phyloP scores from a whole-genome alignment of 139 green algal genomes.

The Deuterostichococcus epilithicus region DNA sequence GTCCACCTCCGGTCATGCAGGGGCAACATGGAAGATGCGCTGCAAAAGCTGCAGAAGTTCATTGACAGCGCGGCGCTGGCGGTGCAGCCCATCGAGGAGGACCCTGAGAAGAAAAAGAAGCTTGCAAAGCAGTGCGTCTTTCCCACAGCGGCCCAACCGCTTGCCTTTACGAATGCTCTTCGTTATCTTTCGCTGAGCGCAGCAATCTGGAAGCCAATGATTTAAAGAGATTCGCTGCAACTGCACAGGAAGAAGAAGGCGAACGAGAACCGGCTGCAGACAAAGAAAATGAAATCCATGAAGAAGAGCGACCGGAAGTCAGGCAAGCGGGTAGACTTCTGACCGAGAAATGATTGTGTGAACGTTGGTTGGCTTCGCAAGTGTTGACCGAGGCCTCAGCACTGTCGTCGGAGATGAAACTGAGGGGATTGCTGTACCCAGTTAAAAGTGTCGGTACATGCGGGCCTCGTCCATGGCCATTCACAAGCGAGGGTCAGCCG shows the following conservation, averaged over 20 bases:
- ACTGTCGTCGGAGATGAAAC: too few species aligned
- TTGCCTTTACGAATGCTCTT: neutral
- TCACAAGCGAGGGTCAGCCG: too few species aligned
- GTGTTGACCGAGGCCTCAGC: too few species aligned
- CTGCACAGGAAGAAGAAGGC: slow-evolving; percentile 61
- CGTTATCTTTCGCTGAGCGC: neutral
- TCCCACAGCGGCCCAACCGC: neutral
- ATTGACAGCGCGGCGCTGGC: slow-evolving; percentile 73
- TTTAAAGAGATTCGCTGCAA: neutral
- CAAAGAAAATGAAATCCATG: slow-evolving; percentile 69
- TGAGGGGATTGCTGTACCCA: too few species aligned
- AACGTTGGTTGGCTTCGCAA: too few species aligned
- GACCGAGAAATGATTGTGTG: too few species aligned
- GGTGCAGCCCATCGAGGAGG: slow-evolving; percentile 63
- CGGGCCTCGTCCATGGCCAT: too few species aligned
- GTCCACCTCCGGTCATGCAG: slow-evolving; percentile 41
- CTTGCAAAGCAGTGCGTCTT: slow-evolving; percentile 61
- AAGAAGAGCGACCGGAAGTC: slow-evolving; percentile 74
- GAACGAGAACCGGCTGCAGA: slow-evolving; percentile 69
- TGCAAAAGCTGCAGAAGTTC: slow-evolving; percentile 85
- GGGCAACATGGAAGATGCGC: slow-evolving; percentile 85
- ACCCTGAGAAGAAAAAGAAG: slow-evolving; percentile 77
- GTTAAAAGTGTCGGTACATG: too few species aligned
- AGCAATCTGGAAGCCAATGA: neutral
- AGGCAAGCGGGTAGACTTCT: neutral